phyloP scores from a whole-genome alignment of 1,284 basidiomycete species.

The Sanghuangporus weigelae region DNA sequence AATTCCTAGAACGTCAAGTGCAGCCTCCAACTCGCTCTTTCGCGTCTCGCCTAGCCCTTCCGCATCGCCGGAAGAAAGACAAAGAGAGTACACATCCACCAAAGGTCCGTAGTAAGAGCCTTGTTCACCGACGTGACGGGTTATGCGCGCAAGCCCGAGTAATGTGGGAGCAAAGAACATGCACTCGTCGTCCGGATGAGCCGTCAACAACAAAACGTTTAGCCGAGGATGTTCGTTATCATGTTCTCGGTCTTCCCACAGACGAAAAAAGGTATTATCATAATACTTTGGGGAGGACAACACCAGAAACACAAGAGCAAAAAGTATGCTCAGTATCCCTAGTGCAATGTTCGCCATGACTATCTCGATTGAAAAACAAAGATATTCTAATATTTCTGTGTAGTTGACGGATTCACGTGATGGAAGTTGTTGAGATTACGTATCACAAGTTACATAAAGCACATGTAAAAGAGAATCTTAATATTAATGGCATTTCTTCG shows the following conservation, averaged over 20 bases:
- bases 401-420: not conserved
- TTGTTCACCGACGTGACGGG: not conserved
- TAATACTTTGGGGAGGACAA: not conserved
- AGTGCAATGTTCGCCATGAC: not conserved
- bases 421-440: too few species aligned
- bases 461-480: too few species aligned
- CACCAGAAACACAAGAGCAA: not conserved
- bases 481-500: too few species aligned
- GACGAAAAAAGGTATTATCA: not conserved
- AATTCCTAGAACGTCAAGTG: conserved; percentile 73
- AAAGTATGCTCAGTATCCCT: not conserved
- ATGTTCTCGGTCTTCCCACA: not conserved
- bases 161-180: conserved; percentile 89
- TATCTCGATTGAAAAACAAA: too few species aligned
- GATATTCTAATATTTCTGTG: not conserved
- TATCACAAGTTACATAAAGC: too few species aligned
- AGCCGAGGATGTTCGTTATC: not conserved
- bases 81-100: conserved; percentile 46
- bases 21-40: conserved; percentile 57
- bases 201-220: conserved; percentile 65
- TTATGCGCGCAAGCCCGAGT: conserved; percentile 39
- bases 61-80: conserved; percentile 69
- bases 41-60: conserved; percentile 73
- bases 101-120: not conserved
- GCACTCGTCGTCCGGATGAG: conserved; percentile 90